Base-by-base conservation (phyloP, 768 basidiomycete genomes). In the Tricholoma matsutake region DNA sequence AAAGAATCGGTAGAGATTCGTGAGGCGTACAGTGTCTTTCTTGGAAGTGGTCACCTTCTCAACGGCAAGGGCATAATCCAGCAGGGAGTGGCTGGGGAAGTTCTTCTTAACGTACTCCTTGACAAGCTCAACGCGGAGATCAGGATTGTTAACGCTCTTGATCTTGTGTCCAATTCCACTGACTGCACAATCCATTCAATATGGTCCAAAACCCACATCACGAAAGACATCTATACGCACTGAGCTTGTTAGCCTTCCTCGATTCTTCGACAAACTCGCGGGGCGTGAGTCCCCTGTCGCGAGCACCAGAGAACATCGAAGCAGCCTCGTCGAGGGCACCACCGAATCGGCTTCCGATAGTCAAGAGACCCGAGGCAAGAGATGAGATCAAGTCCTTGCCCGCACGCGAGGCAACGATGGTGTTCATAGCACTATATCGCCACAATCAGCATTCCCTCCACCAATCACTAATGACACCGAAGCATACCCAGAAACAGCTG, bases 131-230 rank as follows among this genome's bases (percentile, higher is more conserved):
- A 94, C 92, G 72, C 92, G 91, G 51, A 93, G 82, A 81, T 95
- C 93, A 53, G 93, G 94, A 85, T 96, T 96, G 78, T 93, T 95
- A 65, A 94, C 92, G 65, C 90, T 94, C 87, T 99, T 99, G 83
- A 99, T 97, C 86, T 98, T 98, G 88, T 99, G 96, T 51, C 96
- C 96, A 66, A 99, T 99, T 81, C 96, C 96, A 66, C 88, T 91
- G 82, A 98, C 91, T 91, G 64, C 35, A n/a, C n/a, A 57, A 53
- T 39, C 8, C 45, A 1, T 31, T 65, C 3, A 49, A 60, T 45
- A 6, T 39, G 14, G 10, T 37, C 37, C 9, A 9, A 37, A 39
- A 39, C 57, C 29, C 43, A 37, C 31, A 60, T 58, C 8, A 59
- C 37, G 58, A 58, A 64, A 62, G 49, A 29, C 58, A 41, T 22